Conservation (phyloP, 805 yeast species). For the Myxozyma lipomycoides region DNA sequence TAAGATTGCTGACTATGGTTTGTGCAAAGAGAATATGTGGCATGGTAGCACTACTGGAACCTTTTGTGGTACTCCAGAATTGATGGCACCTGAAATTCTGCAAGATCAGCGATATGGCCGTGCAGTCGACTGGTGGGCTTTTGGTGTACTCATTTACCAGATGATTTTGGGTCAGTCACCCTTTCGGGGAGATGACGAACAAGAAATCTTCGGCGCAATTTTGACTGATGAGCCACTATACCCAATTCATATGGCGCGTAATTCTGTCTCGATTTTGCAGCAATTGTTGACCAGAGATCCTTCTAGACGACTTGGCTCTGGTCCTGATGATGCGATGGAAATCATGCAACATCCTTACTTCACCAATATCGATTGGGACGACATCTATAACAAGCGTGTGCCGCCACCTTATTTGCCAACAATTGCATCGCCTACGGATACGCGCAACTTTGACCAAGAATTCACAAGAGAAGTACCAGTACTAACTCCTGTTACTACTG, state of each 20-base stretch:
- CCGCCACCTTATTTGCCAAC: slow-evolving; percentile 91
- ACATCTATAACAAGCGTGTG: slow-evolving; percentile 63
- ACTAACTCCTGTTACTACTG: slow-evolving; percentile 83
- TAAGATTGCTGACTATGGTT: slow-evolving; percentile 94
- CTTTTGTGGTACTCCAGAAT: slow-evolving; percentile 98
- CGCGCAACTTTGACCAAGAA: slow-evolving; percentile 81
- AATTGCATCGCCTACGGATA: slow-evolving; percentile 81
- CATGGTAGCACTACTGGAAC: slow-evolving; percentile 81
- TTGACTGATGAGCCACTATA: slow-evolving; percentile 93
- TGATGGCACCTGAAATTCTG: slow-evolving; percentile 98
- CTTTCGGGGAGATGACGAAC: slow-evolving; percentile 94
- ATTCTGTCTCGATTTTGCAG: slow-evolving; percentile 89
- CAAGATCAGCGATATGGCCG: slow-evolving; percentile 89
- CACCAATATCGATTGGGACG: slow-evolving; percentile 85
- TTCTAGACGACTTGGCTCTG: slow-evolving; percentile 72
- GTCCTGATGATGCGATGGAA: slow-evolving; percentile 84
- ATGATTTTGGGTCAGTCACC: slow-evolving; percentile 97
- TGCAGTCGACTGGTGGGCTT: slow-evolving; percentile 99
- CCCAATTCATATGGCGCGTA: slow-evolving; percentile 96
- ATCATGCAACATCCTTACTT: slow-evolving; percentile 96
- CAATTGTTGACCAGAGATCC: slow-evolving; percentile 90
- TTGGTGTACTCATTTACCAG: slow-evolving; percentile 92
- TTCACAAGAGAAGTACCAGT: slow-evolving; percentile 51
- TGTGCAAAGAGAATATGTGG: slow-evolving; percentile 93
- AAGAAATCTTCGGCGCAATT: slow-evolving; percentile 94